Evolutionary conservation across 345 rosid genomes (phyloP).

Genomic region (Syzygium oleosum): DNA sequence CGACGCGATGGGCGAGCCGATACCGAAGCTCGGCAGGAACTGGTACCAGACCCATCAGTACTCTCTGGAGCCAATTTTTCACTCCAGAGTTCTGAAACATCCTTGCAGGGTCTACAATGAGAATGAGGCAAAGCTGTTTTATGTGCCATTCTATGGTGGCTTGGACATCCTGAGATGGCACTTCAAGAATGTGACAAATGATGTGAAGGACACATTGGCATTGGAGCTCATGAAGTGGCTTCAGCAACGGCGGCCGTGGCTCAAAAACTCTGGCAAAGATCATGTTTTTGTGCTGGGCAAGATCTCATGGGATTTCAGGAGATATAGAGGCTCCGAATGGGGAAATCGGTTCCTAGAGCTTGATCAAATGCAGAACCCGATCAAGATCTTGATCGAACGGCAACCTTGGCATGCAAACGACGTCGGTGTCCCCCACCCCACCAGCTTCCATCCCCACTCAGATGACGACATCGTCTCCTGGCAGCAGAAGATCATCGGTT

Average conservation of each 20-base stretch:
- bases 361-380: slow-evolving; percentile 70
- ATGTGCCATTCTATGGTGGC: slow-evolving; percentile 80
- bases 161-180: slow-evolving; percentile 84
- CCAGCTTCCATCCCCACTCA: slow-evolving; percentile 64
- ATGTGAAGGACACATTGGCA: slow-evolving; percentile 48
- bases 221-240: slow-evolving; percentile 71
- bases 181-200: slow-evolving; percentile 68
- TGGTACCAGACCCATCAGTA: slow-evolving; percentile 77
- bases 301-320: slow-evolving; percentile 88
- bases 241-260: slow-evolving; percentile 44
- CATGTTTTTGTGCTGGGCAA: slow-evolving; percentile 87
- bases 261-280: slow-evolving; percentile 49
- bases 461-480: slow-evolving; percentile 54
- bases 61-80: slow-evolving; percentile 72
- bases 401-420: slow-evolving; percentile 82
- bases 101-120: slow-evolving; percentile 68
- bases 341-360: slow-evolving; percentile 61
- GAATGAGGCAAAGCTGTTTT: slow-evolving; percentile 59
- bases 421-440: slow-evolving; percentile 80
- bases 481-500: slow-evolving; percentile 49
- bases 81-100: slow-evolving; percentile 59
- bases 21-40: slow-evolving; percentile 48
- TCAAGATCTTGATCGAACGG: slow-evolving; percentile 74
- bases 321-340: slow-evolving; percentile 43
- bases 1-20: slow-evolving; percentile 50